A percentile compares a stretch with the other conserved stretches of the same genome.
Evolutionary conservation across 2,329 filamentous ascomycete species (phyloP).

Genomic region (Fusarium miscanthi): DNA sequence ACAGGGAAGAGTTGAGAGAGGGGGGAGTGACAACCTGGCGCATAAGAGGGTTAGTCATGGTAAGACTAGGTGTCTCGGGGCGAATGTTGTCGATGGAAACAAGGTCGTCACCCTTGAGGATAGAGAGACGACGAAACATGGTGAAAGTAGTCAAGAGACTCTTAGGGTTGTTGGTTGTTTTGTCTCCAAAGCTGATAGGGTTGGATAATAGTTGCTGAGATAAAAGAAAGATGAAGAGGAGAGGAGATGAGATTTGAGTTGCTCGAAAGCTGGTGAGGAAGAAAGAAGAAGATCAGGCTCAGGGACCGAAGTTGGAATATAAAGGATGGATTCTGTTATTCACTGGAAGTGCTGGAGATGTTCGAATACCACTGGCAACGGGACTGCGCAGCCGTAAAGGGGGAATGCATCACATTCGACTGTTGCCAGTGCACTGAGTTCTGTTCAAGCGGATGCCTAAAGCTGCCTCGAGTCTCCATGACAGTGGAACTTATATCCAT

Average conservation of each 20-base stretch:
- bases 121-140: background rate
- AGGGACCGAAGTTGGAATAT: background rate
- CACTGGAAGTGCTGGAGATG: background rate
- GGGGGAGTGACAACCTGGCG: background rate
- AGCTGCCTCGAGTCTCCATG: accelerated
- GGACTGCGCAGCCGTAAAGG: background rate
- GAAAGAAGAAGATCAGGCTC: background rate
- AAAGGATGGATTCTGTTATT: background rate
- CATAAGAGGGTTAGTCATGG: background rate
- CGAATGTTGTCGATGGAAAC: too few relatives aligned
- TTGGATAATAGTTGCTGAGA: background rate
- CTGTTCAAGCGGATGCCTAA: background rate
- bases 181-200: too few relatives aligned
- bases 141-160: background rate
- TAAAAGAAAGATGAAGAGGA: background rate
- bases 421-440: accelerated
- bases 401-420: background rate
- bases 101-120: background rate
- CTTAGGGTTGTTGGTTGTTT: background rate
- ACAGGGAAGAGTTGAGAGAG: background rate
- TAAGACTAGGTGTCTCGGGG: background rate
- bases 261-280: background rate
- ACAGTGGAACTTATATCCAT: accelerated
- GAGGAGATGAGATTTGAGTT: background rate
- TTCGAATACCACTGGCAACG: background rate